Base-by-base conservation (phyloP, 2,329 filamentous ascomycete species). In the Corinectria fuckeliana region DNA sequence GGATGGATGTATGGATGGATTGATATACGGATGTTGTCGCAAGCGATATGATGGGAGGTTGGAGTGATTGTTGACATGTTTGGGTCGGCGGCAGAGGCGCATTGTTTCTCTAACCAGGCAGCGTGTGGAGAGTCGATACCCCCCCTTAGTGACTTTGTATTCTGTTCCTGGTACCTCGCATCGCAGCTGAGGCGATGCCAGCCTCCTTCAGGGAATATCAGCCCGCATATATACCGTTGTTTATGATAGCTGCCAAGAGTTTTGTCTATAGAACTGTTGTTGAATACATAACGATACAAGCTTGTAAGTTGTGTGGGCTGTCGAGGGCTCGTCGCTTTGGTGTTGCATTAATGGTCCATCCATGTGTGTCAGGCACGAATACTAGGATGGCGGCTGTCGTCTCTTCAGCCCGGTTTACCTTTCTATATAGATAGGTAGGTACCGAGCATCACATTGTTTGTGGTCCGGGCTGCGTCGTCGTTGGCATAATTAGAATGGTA, bases 141-240 rank as follows among this genome's bases (percentile, higher is more conserved):
- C 68, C 61, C 32, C n/a, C 32, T n/a, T n/a, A 68, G 65, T 62
- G 61, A 71, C 69, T 48, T 57, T 64, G 69, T 60, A 59, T 69
- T 69, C 42, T 63, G 38, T 63, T 57, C 57, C 65, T 60, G 56
- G 60, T 67, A 56, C 52, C 57, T 21, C 39, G n/a, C n/a, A 47
- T 45, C 32, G 23, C 14, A 30, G 28, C n/a, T n/a, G n/a, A 26
- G 42, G 23, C 16, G 4, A 36, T 30, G 13, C 23, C 45, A 39
- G 38, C 45, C 45, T 44, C 26, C 41, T 21, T 20, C 38, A 47
- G n/a, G 50, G 45, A 59, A 44, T 23, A 16, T 20, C 14, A 7
- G 56, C 47, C 45, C 45, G 16, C 50, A 39, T 50, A 39, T 52
- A 26, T 47, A 53, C 36, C 20, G 38, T 42, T 45, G 20, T 36